Percentiles rank a stretch among this genome's conserved stretches.
Conservation (phyloP, 441 rosid species). For the Croton laevigatus region DNA sequence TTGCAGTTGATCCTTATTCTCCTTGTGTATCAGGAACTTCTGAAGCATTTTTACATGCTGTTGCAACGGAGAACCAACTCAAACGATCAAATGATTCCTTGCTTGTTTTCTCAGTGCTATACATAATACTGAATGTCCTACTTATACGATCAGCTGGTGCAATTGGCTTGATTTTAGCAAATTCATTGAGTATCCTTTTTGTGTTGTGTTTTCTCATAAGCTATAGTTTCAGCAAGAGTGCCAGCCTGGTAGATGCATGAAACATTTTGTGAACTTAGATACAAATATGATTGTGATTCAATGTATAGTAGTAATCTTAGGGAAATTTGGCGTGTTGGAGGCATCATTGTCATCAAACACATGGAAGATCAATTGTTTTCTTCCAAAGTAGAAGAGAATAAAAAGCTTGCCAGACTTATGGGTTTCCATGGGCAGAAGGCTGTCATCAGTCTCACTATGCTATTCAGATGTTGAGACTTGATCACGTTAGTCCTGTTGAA, state of each 20-base stretch:
- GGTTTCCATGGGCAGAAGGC: conserved; percentile 8
- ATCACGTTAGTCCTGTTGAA: not conserved
- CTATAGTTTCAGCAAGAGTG: not conserved
- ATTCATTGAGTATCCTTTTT: conserved; percentile 79
- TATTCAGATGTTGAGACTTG: not conserved
- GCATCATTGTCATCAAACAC: not conserved
- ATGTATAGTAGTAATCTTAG: not conserved
- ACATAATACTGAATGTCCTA: conserved; percentile 53
- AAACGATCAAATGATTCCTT: conserved; percentile 73
- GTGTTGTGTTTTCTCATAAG: not conserved
- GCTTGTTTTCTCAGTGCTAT: conserved; percentile 68
- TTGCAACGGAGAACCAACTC: conserved; percentile 75
- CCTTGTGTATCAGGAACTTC: conserved; percentile 68
- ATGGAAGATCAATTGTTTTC: not conserved
- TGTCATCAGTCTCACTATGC: not conserved
- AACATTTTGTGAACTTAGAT: not conserved
- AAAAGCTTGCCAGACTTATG: not conserved
- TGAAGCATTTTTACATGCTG: conserved; percentile 91
- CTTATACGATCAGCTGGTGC: conserved; percentile 75
- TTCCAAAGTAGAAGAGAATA: not conserved
- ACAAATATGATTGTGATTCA: not conserved
- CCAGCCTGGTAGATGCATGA: not conserved
- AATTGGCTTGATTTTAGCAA: conserved; percentile 83
- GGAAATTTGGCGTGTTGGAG: not conserved
- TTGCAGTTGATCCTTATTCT: conserved; percentile 10